phyloP scores from a whole-genome alignment of 129 eudicot species.

The Glebionis coronaria region DNA sequence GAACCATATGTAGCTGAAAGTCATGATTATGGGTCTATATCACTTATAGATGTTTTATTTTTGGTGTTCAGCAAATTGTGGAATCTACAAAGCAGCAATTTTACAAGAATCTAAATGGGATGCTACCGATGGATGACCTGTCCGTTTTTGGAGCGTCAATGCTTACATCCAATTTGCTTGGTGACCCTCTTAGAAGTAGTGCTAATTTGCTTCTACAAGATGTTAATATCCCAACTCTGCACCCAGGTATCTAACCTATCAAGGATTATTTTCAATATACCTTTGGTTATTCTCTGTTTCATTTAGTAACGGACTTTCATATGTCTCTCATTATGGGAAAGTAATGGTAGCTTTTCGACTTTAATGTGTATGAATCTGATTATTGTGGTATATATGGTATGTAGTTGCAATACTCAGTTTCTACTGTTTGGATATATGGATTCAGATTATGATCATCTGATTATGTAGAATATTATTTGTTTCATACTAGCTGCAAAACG shows the following conservation, averaged over 20 bases:
- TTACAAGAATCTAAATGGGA: constrained; percentile 31
- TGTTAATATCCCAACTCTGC: constrained; percentile 13
- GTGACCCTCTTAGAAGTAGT: constrained; percentile 19
- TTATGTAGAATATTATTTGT: background rate
- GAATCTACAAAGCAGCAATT: constrained; percentile 48
- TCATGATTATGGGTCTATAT: background rate
- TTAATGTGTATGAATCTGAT: no score
- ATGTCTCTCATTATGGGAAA: no score
- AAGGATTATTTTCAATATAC: background rate
- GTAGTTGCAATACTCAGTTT: no score
- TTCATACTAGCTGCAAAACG: background rate
- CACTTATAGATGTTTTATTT: constrained; percentile 1
- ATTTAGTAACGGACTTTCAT: background rate
- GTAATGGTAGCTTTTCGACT: no score
- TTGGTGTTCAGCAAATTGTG: constrained; percentile 42
- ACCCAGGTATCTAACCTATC: constrained; percentile 36
- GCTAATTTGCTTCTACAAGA: constrained; percentile 27
- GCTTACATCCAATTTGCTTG: constrained; percentile 25
- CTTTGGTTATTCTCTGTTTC: background rate
- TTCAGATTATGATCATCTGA: no score
- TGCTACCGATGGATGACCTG: constrained; percentile 34
- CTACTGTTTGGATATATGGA: no score
- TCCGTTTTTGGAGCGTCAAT: constrained; percentile 30
- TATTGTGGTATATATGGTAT: no score
- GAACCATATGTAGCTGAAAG: no score